Conservation (phyloP, 1,284 basidiomycete species). For the Naganishia liquefaciens region DNA sequence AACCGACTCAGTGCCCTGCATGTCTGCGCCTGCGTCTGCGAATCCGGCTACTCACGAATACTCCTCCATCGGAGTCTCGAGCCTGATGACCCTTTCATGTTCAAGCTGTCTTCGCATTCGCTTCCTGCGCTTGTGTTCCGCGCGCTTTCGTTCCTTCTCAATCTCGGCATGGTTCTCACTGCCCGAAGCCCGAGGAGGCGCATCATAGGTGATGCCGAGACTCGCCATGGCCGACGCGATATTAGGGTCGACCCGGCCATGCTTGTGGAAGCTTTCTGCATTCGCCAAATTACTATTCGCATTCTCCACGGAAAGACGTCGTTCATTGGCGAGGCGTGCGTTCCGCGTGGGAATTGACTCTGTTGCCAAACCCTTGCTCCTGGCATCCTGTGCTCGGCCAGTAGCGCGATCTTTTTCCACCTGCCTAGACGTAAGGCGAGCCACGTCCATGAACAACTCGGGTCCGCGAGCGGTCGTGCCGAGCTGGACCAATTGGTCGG, state of each 20-base stretch:
- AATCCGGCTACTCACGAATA: conserved; percentile 11
- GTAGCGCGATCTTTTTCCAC: conserved; percentile 13
- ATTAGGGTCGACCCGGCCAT: background rate
- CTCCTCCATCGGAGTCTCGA: conserved; percentile 24
- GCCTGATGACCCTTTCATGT: conserved; percentile 16
- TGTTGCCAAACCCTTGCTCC: conserved; percentile 13
- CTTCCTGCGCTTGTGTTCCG: conserved; percentile 15
- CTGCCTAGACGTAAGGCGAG: conserved; percentile 9
- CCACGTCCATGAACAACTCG: conserved; percentile 23
- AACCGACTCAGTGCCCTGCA: background rate
- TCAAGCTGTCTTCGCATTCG: conserved; percentile 23
- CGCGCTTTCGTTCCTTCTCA: conserved; percentile 1
- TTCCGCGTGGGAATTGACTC: background rate
- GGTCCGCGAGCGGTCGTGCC: background rate
- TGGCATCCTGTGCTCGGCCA: conserved; percentile 11
- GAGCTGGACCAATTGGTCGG: background rate
- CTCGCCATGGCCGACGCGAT: conserved; percentile 19
- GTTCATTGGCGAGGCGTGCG: background rate
- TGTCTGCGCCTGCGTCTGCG: background rate
- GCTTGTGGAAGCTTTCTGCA: background rate
- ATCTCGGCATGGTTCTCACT: background rate
- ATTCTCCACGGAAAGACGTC: background rate
- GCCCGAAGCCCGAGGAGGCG: background rate
- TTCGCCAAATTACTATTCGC: background rate
- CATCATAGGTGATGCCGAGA: conserved; percentile 20